Evolutionary conservation across 192 early-diverging fungal species (phyloP).

Genomic region (Podila verticillata): DNA sequence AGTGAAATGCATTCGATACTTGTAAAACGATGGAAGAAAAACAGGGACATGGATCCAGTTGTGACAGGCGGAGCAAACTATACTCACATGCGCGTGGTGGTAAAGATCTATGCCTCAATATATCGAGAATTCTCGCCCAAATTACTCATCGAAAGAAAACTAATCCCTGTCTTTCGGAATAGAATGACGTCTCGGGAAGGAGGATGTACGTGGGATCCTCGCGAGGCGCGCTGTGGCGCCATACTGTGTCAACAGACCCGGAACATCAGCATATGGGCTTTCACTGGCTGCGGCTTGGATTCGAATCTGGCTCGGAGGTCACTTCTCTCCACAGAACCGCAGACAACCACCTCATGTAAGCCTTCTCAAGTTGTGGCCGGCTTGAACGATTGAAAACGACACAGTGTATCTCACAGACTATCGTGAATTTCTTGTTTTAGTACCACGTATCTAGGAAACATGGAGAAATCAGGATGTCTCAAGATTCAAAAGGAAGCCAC

Average conservation of each 20-base stretch:
- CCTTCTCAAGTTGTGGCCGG: too few species aligned
- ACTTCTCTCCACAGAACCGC: conserved; percentile 30
- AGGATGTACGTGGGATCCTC: background rate
- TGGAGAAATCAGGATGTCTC: conserved; percentile 21
- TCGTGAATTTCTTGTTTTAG: background rate
- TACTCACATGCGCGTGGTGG: conserved; percentile 17
- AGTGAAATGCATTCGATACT: conserved; percentile 30
- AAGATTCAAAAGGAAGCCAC: background rate
- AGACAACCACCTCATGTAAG: conserved; percentile 29
- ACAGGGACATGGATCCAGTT: conserved; percentile 2
- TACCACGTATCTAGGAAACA: conserved; percentile 29
- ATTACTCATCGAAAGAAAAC: too few species aligned
- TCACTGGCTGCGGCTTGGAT: conserved; percentile 9
- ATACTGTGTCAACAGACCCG: background rate
- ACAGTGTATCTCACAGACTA: background rate
- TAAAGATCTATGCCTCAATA: background rate
- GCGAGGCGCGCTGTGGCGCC: conserved; percentile 5
- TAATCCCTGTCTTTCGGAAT: background rate
- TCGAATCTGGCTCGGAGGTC: conserved; percentile 10
- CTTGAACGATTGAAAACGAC: too few species aligned
- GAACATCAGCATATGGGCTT: background rate
- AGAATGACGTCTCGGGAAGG: background rate
- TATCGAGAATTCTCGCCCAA: too few species aligned
- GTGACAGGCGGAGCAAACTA: background rate
- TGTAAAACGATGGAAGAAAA: conserved; percentile 17